phyloP scores from a whole-genome alignment of 1,284 basidiomycete species.

The Microbotryum silenes-acaulis region DNA sequence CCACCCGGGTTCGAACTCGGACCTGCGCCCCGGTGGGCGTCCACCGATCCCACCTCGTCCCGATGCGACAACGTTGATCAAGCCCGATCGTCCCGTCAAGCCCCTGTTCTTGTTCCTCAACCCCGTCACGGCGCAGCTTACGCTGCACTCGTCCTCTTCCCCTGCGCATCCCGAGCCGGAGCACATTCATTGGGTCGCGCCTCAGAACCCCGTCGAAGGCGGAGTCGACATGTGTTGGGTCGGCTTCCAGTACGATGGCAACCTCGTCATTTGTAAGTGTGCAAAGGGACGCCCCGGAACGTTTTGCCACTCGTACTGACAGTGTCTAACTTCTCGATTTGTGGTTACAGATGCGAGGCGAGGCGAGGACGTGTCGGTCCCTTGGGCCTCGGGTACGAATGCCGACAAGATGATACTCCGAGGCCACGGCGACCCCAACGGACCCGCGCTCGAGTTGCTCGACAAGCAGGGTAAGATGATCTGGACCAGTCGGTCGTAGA shows the following conservation, averaged over 20 bases:
- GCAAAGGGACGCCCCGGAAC: no score
- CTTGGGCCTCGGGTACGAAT: conserved; percentile 33
- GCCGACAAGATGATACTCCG: conserved; percentile 15
- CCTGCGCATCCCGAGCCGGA: conserved; percentile 23
- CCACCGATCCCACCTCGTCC: conserved; percentile 23
- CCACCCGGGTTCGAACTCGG: conserved; percentile 7
- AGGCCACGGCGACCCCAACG: conserved; percentile 16
- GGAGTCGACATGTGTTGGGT: conserved; percentile 11
- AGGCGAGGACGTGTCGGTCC: conserved; percentile 14
- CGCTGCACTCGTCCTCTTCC: conserved; percentile 31
- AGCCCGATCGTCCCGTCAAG: neutral
- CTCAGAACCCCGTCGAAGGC: conserved; percentile 7
- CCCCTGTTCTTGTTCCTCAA: conserved; percentile 31
- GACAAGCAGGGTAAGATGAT: conserved; percentile 2
- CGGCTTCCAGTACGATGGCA: conserved; percentile 31
- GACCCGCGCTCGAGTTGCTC: conserved; percentile 22
- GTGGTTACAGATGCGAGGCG: conserved; percentile 28
- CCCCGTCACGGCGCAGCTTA: conserved; percentile 31
- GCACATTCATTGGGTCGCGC: conserved; percentile 24
- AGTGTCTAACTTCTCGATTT: no score
- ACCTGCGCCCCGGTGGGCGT: neutral
- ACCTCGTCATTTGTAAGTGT: conserved; percentile 2
- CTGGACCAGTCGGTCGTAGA: no score
- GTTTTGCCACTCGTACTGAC: no score
- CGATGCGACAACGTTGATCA: neutral